Conservation (phyloP, 768 basidiomycete species). For the Chiua virens region DNA sequence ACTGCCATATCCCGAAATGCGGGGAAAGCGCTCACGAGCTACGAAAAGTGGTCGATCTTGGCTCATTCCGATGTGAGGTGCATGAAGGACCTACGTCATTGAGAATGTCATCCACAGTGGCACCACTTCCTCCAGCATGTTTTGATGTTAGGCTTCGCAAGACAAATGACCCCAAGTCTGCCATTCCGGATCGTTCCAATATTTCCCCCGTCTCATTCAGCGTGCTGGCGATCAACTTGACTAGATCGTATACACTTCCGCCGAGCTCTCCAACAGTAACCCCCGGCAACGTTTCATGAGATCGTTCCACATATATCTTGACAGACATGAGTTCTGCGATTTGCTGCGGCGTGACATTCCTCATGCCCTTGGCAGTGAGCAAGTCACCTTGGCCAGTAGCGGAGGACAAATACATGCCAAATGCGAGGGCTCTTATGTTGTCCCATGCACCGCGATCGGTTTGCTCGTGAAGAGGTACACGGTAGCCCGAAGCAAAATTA, state of each 20-base stretch:
- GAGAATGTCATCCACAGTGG: conserved; percentile 57
- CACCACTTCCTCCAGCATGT: conserved; percentile 28
- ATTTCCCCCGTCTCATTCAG: conserved; percentile 74
- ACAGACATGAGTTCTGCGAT: conserved; percentile 77
- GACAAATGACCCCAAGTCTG: conserved; percentile 74
- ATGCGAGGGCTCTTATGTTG: conserved; percentile 70
- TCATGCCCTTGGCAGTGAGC: conserved; percentile 69
- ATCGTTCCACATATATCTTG: conserved; percentile 63
- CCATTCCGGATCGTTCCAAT: conserved; percentile 58
- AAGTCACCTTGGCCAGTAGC: conserved; percentile 52
- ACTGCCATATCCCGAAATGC: conserved; percentile 77
- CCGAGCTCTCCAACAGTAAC: conserved; percentile 74
- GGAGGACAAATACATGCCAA: conserved; percentile 71
- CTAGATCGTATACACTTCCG: conserved; percentile 72
- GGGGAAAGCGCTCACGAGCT: conserved; percentile 78
- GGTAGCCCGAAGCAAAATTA: conserved; percentile 84
- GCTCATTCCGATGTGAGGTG: neutral
- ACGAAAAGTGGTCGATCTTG: conserved; percentile 8
- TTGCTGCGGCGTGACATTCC: conserved; percentile 47
- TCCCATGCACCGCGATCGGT: conserved; percentile 85
- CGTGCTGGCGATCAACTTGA: conserved; percentile 60
- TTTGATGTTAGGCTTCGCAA: conserved; percentile 58
- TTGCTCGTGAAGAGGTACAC: conserved; percentile 65
- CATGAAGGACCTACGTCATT: conserved; percentile 51
- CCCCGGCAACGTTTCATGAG: conserved; percentile 68